Evolutionary conservation across 2,329 filamentous ascomycete species (phyloP).

Genomic region (Penicillium sp.): DNA sequence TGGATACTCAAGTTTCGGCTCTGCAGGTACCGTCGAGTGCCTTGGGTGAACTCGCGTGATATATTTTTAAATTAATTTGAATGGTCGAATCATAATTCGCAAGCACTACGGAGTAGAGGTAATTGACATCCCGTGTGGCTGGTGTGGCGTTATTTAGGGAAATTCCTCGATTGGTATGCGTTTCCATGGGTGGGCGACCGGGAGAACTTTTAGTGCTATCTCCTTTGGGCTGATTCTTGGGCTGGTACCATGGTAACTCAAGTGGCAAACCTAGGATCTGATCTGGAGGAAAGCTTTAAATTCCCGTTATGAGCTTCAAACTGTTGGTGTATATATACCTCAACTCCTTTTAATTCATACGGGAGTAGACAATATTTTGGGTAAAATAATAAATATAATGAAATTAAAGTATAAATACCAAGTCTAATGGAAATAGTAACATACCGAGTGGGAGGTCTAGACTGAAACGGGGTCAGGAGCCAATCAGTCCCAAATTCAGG

Average conservation of each 20-base stretch:
- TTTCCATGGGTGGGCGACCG: slow-evolving; percentile 2
- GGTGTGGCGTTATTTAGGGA: slow-evolving; percentile 2
- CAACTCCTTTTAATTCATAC: too few species aligned
- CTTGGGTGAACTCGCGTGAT: too few species aligned
- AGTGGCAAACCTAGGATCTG: not conserved
- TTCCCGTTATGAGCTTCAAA: not conserved
- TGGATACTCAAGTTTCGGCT: not conserved
- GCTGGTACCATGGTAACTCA: slow-evolving; percentile 1
- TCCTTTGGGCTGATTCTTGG: not conserved
- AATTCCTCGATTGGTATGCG: not conserved
- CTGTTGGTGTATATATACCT: too few species aligned
- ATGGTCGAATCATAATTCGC: not conserved
- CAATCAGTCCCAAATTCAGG: slow-evolving; percentile 24
- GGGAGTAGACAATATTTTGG: too few species aligned
- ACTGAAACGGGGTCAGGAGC: slow-evolving; percentile 20
- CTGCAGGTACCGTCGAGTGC: not conserved
- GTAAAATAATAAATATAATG: not conserved
- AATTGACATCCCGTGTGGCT: slow-evolving; percentile 3
- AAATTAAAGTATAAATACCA: slow-evolving; percentile 1
- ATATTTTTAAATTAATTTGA: not conserved
- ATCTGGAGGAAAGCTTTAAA: not conserved
- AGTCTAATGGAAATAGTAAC: slow-evolving; percentile 10
- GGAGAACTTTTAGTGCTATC: not conserved
- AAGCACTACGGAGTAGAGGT: not conserved
- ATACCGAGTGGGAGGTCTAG: slow-evolving; percentile 16